Conservation (phyloP, 768 basidiomycete species). For the Serpula lacrymans region DNA sequence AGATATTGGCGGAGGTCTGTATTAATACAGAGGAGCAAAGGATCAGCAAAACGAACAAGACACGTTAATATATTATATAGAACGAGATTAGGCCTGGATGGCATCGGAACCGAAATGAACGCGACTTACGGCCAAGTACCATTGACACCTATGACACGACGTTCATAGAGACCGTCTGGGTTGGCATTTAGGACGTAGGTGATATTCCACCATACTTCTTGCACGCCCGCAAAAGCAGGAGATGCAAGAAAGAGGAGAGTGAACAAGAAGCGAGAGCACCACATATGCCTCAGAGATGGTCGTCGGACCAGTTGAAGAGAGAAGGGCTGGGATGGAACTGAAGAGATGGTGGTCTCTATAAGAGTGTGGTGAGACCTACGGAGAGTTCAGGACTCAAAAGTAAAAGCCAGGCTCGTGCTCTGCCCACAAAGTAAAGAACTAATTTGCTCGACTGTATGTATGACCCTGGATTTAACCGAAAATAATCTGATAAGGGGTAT, state of each 20-base stretch:
- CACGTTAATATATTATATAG: too few relatives aligned
- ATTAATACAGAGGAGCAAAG: too few relatives aligned
- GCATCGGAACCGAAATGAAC: neutral
- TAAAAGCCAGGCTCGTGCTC: neutral
- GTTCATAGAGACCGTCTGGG: conserved; percentile 71
- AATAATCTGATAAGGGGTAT: conserved; percentile 1
- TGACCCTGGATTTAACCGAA: neutral
- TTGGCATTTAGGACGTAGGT: conserved; percentile 72
- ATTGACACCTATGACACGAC: conserved; percentile 79
- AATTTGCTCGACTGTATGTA: too few relatives aligned
- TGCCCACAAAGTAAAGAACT: too few relatives aligned
- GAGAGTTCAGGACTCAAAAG: neutral
- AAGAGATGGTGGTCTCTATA: too few relatives aligned
- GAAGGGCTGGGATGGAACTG: too few relatives aligned
- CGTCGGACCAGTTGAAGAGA: too few relatives aligned
- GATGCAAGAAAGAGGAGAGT: conserved; percentile 22
- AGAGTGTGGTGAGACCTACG: too few relatives aligned
- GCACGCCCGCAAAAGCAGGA: conserved; percentile 51
- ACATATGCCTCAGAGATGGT: neutral
- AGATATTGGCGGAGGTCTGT: conserved; percentile 72
- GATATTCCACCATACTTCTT: conserved; percentile 83
- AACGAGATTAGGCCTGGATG: too few relatives aligned
- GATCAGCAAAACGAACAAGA: too few relatives aligned
- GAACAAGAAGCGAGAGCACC: neutral
- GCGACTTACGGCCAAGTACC: conserved; percentile 81